Evolutionary conservation across 164 flowering plant species (phyloP).

Genomic region (Vitis cinerea): DNA sequence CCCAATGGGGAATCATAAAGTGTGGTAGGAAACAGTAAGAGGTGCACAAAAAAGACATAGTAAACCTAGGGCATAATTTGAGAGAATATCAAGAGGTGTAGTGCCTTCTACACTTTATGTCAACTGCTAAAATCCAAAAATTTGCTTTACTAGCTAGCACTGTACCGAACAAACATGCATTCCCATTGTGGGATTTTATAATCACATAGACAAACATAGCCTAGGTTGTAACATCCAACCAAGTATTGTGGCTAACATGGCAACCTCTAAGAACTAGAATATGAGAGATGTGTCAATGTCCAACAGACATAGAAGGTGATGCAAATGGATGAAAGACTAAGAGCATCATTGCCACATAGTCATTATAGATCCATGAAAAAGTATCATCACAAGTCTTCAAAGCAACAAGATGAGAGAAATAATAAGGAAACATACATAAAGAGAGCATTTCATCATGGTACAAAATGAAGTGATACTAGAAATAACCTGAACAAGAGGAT

Average conservation of each 20-base stretch:
- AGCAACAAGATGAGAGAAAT: neutral
- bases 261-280: neutral
- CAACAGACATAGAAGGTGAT: neutral
- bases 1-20: too few relatives aligned
- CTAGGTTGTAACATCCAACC: neutral
- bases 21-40: too few relatives aligned
- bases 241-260: neutral
- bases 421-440: neutral
- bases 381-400: neutral
- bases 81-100: too few relatives aligned
- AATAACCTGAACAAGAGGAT: constrained; percentile 88
- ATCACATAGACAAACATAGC: neutral
- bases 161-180: too few relatives aligned
- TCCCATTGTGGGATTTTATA: too few relatives aligned
- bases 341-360: neutral
- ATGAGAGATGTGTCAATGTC: neutral
- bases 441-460: neutral
- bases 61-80: too few relatives aligned
- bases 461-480: constrained; percentile 1
- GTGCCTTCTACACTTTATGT: too few relatives aligned
- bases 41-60: too few relatives aligned
- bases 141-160: too few relatives aligned
- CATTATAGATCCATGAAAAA: neutral
- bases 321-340: neutral
- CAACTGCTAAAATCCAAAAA: too few relatives aligned